phyloP scores from a whole-genome alignment of 2,329 filamentous ascomycete species.

The Rhynchosporium agropyri region DNA sequence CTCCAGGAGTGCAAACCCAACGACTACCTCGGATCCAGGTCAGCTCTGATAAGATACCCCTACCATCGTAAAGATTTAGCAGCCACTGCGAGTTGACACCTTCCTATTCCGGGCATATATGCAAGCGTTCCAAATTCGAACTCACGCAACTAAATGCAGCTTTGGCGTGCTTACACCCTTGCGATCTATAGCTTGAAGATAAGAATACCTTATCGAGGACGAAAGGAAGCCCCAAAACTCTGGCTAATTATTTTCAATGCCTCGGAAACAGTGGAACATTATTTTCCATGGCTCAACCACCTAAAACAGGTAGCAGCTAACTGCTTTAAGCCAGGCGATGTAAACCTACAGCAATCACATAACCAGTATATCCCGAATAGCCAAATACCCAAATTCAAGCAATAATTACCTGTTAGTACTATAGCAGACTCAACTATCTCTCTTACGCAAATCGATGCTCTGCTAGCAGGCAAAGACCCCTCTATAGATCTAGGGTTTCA shows the following conservation, averaged over 20 bases:
- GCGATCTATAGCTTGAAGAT: no score
- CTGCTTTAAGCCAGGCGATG: no score
- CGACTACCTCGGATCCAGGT: neutral
- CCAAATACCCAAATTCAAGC: no score
- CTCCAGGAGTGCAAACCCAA: neutral
- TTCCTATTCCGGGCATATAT: conserved; percentile 1
- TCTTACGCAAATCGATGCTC: neutral
- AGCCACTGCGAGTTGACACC: neutral
- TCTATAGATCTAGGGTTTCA: neutral
- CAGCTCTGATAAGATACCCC: neutral
- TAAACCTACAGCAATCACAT: no score
- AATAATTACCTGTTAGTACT: neutral
- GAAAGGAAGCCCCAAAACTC: no score
- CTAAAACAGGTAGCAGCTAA: no score
- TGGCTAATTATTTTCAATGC: no score
- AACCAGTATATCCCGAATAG: no score
- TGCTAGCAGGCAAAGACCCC: neutral
- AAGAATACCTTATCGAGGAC: no score
- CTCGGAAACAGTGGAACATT: no score
- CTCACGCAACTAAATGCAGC: neutral
- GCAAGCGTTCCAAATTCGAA: neutral
- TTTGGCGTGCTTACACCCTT: neutral
- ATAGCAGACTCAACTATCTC: neutral
- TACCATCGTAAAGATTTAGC: neutral
- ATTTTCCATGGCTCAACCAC: no score